Evolutionary conservation across 2,329 filamentous ascomycete species (phyloP), one percentile per base, ranked within the genome.

Genomic region (Lasiodiplodia citricola): DNA sequence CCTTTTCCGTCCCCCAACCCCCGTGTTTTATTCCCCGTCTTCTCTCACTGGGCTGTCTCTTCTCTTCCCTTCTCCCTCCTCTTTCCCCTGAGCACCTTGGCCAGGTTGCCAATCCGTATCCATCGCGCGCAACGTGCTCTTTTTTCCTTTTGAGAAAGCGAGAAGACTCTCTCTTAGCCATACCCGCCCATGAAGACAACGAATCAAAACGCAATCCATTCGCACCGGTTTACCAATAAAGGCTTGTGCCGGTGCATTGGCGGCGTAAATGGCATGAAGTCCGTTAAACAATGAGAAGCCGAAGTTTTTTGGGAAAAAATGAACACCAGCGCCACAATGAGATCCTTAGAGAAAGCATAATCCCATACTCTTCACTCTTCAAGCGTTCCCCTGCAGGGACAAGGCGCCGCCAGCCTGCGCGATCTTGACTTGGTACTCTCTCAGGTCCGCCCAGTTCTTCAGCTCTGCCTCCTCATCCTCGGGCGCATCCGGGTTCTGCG

Each of bases 381-480:
- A 47, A 21, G 44, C 18, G n/a, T 47, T 47, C 13, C 50, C 50
- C 66, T 68, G 67, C 16, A 68, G 37, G 4, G 67, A 60, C 38
- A 68, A 31, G 25, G 44, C 44, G 1, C 88, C 90, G 1, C 89
- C 90, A 44, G 86, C 86, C 67, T 89, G 87, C 10, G 89, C 87
- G 75, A 94, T 92, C 68, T 90, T 88, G 70, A 90, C 80, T 79
- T 96, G 93, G 72, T 92, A 92, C 65, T 95, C 91, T 69, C 92
- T 86, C 71, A 97, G 80, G 76, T 92, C 92, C 0, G 91, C 91
- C 93, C 93, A 97, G 69, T 88, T 86, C 23, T 88, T 84, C 72
- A 96, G 79, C 78, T 96, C 92, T 65, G 91, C 87, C 74, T 95
- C 92, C 73, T 96, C 92, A 71, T 92, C 84, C 23, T 85, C 77